Percentiles rank a stretch among this genome's conserved stretches.
phyloP scores from a whole-genome alignment of 306 rosid species.

The Fragaria iinumae region DNA sequence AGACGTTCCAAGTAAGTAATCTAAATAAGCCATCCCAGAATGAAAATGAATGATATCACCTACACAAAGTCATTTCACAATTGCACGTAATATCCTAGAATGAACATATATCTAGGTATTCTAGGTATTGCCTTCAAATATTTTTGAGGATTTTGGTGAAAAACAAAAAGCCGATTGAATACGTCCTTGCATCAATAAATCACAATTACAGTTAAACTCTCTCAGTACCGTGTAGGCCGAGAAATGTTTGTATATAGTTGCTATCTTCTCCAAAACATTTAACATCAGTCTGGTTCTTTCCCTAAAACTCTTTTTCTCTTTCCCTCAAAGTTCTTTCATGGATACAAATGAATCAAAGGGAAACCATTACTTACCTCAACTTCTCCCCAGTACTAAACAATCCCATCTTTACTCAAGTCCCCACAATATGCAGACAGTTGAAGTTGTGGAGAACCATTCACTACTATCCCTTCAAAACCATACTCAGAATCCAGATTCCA shows the following conservation, averaged over 20 bases:
- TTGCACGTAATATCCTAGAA: neutral
- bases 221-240: conserved; percentile 8
- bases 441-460: conserved; percentile 1
- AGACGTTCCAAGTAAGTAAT: conserved; percentile 7
- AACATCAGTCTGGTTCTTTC: conserved; percentile 3
- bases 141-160: neutral
- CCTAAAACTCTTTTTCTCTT: conserved; percentile 16
- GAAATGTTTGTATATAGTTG: conserved; percentile 3
- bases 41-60: conserved; percentile 5
- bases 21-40: neutral
- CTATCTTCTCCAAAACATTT: neutral
- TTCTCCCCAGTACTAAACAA: neutral
- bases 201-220: neutral
- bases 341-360: conserved; percentile 25
- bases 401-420: conserved; percentile 7
- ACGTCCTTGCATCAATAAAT: conserved; percentile 21
- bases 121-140: neutral
- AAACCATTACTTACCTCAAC: neutral
- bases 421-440: conserved; percentile 14
- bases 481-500: neutral
- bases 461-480: conserved; percentile 11
- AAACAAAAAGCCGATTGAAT: neutral
- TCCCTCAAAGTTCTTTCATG: conserved; percentile 20
- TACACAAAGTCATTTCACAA: neutral
- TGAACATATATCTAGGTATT: neutral